Percentiles rank a stretch among this genome's conserved stretches.
Conservation (phyloP, 2,329 filamentous ascomycete species). For the Plectosphaerella sp. region DNA sequence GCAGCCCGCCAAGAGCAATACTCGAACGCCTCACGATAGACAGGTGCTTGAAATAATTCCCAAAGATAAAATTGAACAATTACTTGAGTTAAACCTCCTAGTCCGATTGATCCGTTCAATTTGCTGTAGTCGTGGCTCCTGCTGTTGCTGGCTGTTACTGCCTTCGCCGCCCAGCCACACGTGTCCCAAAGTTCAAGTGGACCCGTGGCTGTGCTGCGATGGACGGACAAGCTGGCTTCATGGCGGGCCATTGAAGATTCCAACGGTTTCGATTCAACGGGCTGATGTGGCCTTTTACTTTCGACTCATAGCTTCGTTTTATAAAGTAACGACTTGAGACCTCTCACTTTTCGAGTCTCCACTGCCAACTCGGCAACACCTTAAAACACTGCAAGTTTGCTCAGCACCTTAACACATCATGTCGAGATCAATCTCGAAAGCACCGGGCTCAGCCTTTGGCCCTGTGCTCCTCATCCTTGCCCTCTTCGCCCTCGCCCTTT, state of each 20-base stretch:
- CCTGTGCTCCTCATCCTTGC: conserved; percentile 6
- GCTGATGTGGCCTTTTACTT: conserved; percentile 12
- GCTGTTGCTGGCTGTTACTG: too few relatives aligned
- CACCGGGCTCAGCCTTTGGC: not conserved
- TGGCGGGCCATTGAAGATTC: conserved; percentile 4
- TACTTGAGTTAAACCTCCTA: too few relatives aligned
- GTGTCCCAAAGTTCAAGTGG: too few relatives aligned
- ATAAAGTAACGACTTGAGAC: not conserved
- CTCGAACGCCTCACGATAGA: too few relatives aligned
- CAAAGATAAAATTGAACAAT: too few relatives aligned
- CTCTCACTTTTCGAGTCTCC: not conserved
- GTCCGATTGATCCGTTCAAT: too few relatives aligned
- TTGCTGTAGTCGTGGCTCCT: too few relatives aligned
- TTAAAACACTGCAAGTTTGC: not conserved
- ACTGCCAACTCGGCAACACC: not conserved
- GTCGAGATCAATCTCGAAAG: not conserved
- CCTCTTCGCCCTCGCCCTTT: conserved; percentile 5
- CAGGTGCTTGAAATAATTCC: too few relatives aligned
- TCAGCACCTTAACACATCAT: not conserved
- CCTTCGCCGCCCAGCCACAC: too few relatives aligned
- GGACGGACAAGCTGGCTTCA: conserved; percentile 9
- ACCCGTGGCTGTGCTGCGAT: conserved; percentile 1
- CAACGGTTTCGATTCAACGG: conserved; percentile 8
- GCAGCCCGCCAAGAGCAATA: too few relatives aligned
- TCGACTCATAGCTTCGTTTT: conserved; percentile 9